Percentiles rank a stretch among this genome's conserved stretches.
Evolutionary conservation across 192 early-diverging fungal species (phyloP).

Genomic region (Backusella psychrophila): DNA sequence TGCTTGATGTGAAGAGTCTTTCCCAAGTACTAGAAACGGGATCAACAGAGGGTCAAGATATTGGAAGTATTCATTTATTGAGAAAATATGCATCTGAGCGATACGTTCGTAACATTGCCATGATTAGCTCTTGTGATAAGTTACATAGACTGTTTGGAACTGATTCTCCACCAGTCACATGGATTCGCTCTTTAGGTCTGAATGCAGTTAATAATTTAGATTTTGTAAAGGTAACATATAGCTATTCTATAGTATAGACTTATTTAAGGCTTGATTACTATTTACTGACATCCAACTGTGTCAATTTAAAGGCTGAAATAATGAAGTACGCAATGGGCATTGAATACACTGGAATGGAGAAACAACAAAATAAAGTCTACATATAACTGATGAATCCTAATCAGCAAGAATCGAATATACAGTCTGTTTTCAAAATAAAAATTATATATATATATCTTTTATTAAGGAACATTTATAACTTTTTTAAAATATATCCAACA

Average conservation of each 20-base stretch:
- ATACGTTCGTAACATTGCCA: conserved; percentile 79
- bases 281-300: neutral
- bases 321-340: conserved; percentile 59
- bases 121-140: conserved; percentile 83
- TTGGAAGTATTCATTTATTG: conserved; percentile 75
- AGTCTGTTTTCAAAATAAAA: too few relatives aligned
- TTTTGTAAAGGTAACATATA: conserved; percentile 55
- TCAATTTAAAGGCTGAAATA: conserved; percentile 39
- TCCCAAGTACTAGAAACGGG: conserved; percentile 62
- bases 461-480: neutral
- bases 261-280: neutral
- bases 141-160: conserved; percentile 77
- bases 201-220: conserved; percentile 65
- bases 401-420: too few relatives aligned
- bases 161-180: conserved; percentile 57
- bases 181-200: conserved; percentile 71
- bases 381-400: neutral
- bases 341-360: conserved; percentile 22
- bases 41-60: conserved; percentile 71
- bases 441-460: too few relatives aligned
- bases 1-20: conserved; percentile 80
- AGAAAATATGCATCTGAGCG: conserved; percentile 77
- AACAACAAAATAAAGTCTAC: neutral
- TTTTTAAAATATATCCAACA: neutral
- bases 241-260: neutral